phyloP scores from a whole-genome alignment of 441 rosid species.

The Gossypium schwendimanii region DNA sequence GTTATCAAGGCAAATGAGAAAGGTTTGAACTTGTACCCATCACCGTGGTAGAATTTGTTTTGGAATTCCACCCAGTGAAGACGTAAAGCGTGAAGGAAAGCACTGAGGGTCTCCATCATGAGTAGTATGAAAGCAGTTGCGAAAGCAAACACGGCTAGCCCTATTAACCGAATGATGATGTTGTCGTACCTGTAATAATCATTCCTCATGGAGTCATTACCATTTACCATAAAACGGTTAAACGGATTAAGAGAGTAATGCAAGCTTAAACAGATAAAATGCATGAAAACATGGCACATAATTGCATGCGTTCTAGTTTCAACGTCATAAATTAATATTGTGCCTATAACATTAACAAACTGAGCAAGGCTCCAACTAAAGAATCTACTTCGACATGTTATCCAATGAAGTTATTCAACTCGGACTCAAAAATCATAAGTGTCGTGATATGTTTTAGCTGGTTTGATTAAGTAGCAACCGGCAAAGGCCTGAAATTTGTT shows the following conservation, averaged over 20 bases:
- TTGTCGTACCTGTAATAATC: constrained; percentile 68
- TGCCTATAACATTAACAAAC: not conserved
- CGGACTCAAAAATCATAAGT: not conserved
- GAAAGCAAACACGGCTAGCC: constrained; percentile 80
- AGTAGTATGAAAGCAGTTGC: constrained; percentile 92
- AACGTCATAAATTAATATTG: not conserved
- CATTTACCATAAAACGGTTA: not conserved
- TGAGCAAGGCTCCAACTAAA: not conserved
- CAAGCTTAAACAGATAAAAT: not conserved
- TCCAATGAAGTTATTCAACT: constrained; percentile 6
- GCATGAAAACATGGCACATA: not conserved
- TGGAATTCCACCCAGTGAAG: constrained; percentile 99
- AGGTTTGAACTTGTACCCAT: constrained; percentile 95
- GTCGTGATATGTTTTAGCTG: not conserved
- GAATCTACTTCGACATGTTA: not conserved
- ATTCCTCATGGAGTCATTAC: not conserved
- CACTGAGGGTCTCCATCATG: constrained; percentile 98
- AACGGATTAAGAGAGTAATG: not conserved
- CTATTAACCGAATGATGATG: constrained; percentile 63
- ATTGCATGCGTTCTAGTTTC: not conserved
- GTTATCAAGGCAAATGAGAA: constrained; percentile 65
- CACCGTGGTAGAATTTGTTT: constrained; percentile 87
- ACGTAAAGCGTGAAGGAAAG: constrained; percentile 95
- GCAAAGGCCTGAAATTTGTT: not conserved
- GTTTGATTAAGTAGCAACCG: not conserved